Conservation (phyloP, 2,329 filamentous ascomycete genomes). For the Aureobasidium pullulans region DNA sequence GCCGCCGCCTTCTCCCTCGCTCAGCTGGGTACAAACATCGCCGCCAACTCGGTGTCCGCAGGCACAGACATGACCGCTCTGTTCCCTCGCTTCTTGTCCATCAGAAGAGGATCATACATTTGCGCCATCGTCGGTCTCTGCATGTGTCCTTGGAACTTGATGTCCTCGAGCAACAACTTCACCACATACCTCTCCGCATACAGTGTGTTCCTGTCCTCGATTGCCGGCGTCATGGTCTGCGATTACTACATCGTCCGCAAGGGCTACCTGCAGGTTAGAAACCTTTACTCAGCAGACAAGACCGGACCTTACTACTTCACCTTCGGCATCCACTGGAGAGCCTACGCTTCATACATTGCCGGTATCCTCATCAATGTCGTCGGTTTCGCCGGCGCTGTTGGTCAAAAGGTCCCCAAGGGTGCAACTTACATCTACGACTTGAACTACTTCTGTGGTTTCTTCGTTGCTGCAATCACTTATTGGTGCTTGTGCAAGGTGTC, state of each 20-base stretch:
- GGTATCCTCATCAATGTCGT: conserved; percentile 88
- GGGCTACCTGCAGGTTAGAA: conserved; percentile 70
- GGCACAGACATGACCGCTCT: conserved; percentile 46
- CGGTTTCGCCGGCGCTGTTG: conserved; percentile 78
- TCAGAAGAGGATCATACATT: conserved; percentile 79
- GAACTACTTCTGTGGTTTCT: conserved; percentile 83
- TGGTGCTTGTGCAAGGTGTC: conserved; percentile 61
- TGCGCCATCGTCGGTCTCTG: conserved; percentile 71
- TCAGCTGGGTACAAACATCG: conserved; percentile 44
- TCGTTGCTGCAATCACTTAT: conserved; percentile 61
- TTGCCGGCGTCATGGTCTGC: conserved; percentile 81
- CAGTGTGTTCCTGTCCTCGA: conserved; percentile 84
- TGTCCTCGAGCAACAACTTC: conserved; percentile 67
- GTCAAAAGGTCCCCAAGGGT: conserved; percentile 61
- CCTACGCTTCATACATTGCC: conserved; percentile 71
- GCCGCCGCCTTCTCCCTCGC: conserved; percentile 36
- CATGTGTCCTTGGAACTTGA: conserved; percentile 81
- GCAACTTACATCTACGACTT: conserved; percentile 83
- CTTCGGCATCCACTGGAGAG: conserved; percentile 72
- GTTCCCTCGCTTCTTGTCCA: conserved; percentile 49
- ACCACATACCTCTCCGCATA: conserved; percentile 88
- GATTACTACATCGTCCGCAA: conserved; percentile 84
- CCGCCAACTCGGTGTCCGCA: conserved; percentile 44
- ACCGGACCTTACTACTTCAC: conserved; percentile 66
- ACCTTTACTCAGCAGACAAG: conserved; percentile 67